Evolutionary conservation across 805 yeast genomes (phyloP).

Genomic region (Lachancea fermentati): DNA sequence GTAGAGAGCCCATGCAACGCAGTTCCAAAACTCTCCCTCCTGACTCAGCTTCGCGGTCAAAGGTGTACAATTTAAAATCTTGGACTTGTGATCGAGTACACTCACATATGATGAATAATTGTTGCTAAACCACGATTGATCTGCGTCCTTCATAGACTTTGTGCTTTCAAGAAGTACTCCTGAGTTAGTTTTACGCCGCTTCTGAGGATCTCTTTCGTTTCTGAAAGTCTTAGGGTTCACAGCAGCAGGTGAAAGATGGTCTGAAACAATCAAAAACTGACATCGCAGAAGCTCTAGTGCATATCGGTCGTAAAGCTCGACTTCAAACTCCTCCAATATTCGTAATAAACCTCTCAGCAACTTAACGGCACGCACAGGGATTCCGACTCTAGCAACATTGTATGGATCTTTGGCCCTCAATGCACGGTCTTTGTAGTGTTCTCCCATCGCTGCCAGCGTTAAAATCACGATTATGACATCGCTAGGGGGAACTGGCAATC

Average conservation of each 20-base stretch:
- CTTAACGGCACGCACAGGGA: conserved; percentile 33
- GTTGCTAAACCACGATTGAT: background rate
- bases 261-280: conserved; percentile 20
- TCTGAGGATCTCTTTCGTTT: conserved; percentile 3
- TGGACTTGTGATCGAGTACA: conserved; percentile 15
- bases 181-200: conserved; percentile 14
- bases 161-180: conserved; percentile 5
- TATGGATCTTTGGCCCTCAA: conserved; percentile 25
- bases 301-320: conserved; percentile 11
- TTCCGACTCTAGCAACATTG: conserved; percentile 22
- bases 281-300: conserved; percentile 26
- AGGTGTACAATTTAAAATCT: conserved; percentile 19
- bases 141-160: background rate
- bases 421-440: conserved; percentile 24
- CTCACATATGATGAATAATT: conserved; percentile 20
- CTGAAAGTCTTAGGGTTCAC: background rate
- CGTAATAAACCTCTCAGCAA: conserved; percentile 22
- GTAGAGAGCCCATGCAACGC: conserved; percentile 25
- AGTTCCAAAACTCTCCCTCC: conserved; percentile 23
- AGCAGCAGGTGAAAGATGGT: conserved; percentile 1
- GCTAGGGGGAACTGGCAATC: conserved; percentile 29
- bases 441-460: conserved; percentile 34
- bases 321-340: conserved; percentile 17
- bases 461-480: conserved; percentile 33
- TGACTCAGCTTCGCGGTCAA: conserved; percentile 16